Evolutionary conservation across 305 asterid species (phyloP).

Genomic region (Striga hermonthica): DNA sequence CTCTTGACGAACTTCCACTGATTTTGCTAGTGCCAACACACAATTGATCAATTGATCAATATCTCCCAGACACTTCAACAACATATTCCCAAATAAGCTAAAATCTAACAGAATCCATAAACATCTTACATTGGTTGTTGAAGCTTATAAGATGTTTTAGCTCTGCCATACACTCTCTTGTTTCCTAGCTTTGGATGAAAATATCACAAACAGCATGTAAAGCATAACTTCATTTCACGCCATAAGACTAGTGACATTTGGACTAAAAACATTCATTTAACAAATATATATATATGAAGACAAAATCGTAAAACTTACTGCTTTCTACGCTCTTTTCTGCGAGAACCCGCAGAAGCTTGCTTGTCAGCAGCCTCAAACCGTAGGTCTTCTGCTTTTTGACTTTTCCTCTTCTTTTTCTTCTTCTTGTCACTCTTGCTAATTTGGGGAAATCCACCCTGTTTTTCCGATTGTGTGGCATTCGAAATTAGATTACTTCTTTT

Average conservation of each 20-base stretch:
- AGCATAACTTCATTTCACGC: background rate
- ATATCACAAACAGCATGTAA: background rate
- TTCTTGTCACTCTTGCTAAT: conserved; percentile 34
- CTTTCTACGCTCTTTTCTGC: conserved; percentile 79
- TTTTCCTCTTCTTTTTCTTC: conserved; percentile 61
- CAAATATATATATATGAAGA: background rate
- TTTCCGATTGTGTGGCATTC: conserved; percentile 29
- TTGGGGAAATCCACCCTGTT: conserved; percentile 31
- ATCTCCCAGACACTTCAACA: no score
- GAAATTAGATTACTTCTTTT: conserved; percentile 41
- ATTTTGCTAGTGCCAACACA: no score
- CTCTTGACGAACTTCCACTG: no score
- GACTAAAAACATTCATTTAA: no score
- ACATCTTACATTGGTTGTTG: background rate
- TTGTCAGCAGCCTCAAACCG: conserved; percentile 55
- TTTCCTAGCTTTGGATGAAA: background rate
- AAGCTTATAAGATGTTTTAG: conserved; percentile 2
- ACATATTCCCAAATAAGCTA: no score
- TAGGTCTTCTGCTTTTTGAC: conserved; percentile 53
- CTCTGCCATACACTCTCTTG: background rate
- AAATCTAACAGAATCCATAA: no score
- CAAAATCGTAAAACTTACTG: conserved; percentile 46
- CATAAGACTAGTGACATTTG: background rate
- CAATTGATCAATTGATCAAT: no score
- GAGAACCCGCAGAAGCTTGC: conserved; percentile 44